Evolutionary conservation across 2,329 filamentous ascomycete genomes (phyloP).

Genomic region (Cadophora sp.): DNA sequence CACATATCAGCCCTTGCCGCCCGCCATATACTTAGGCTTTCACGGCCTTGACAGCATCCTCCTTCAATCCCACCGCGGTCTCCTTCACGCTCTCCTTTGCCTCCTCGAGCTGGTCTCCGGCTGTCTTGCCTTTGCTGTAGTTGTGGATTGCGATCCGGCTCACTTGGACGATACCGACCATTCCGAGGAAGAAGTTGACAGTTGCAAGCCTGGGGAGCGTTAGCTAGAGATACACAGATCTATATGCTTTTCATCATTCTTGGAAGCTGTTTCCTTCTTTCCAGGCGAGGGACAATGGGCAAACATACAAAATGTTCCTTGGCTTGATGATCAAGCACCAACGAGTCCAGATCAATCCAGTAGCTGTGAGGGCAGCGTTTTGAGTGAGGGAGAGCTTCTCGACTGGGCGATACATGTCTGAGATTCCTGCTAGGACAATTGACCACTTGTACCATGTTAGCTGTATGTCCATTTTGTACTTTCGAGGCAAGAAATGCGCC

Average conservation of each 20-base stretch:
- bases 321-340: conserved; percentile 99
- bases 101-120: conserved; percentile 42
- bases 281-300: too few species aligned
- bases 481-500: not conserved
- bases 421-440: conserved; percentile 88
- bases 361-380: conserved; percentile 88
- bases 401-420: conserved; percentile 89
- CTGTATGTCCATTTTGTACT: not conserved
- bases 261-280: too few species aligned
- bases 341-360: conserved; percentile 95
- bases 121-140: conserved; percentile 61
- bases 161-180: conserved; percentile 85
- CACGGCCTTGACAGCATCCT: conserved; percentile 46
- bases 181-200: conserved; percentile 97
- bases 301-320: conserved; percentile 81
- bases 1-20: not conserved
- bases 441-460: conserved; percentile 68
- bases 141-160: conserved; percentile 75
- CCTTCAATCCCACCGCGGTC: conserved; percentile 40
- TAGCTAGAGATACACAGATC: not conserved
- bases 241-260: not conserved
- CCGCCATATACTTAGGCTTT: conserved; percentile 41
- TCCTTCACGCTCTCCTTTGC: conserved; percentile 36
- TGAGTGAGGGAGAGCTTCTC: conserved; percentile 93
- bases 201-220: conserved; percentile 71